A percentile compares a stretch with the other conserved stretches of the same genome.
phyloP scores from a whole-genome alignment of 2,329 filamentous ascomycete species.

The Fusarium vanettenii region DNA sequence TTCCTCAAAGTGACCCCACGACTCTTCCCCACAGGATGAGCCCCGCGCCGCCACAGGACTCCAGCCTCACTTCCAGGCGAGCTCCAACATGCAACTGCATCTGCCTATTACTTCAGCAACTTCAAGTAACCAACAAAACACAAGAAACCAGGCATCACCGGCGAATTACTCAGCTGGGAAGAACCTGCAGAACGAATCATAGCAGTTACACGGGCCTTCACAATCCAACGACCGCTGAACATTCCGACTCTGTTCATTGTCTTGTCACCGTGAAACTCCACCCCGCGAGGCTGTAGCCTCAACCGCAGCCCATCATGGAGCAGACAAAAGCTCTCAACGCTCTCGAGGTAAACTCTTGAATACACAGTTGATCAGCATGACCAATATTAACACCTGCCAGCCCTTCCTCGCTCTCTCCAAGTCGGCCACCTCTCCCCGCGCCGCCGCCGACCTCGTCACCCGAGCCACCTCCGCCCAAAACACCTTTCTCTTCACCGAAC shows the following conservation, averaged over 20 bases:
- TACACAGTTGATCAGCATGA: no score
- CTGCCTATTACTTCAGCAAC: conserved; percentile 16
- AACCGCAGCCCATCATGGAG: conserved; percentile 68
- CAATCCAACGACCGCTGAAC: background rate
- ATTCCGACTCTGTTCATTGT: conserved; percentile 14
- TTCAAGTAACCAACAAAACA: background rate
- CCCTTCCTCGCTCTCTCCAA: conserved; percentile 93
- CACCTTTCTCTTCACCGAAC: conserved; percentile 93
- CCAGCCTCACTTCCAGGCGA: conserved; percentile 35
- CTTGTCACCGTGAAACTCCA: conserved; percentile 7
- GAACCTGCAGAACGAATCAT: background rate
- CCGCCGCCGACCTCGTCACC: conserved; percentile 85
- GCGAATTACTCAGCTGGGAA: background rate
- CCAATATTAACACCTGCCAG: conserved; percentile 59
- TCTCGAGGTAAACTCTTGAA: conserved; percentile 62
- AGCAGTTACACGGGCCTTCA: background rate
- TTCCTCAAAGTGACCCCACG: background rate
- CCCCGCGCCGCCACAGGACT: conserved; percentile 42
- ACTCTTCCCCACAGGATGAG: conserved; percentile 27
- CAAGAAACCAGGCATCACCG: background rate
- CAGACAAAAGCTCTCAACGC: conserved; percentile 76
- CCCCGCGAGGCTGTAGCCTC: conserved; percentile 40
- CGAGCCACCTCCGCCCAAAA: conserved; percentile 91
- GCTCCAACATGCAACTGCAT: conserved; percentile 24
- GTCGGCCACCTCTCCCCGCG: conserved; percentile 84